Conservation (phyloP, 345 rosid species). For the Rhizophora mangle region DNA sequence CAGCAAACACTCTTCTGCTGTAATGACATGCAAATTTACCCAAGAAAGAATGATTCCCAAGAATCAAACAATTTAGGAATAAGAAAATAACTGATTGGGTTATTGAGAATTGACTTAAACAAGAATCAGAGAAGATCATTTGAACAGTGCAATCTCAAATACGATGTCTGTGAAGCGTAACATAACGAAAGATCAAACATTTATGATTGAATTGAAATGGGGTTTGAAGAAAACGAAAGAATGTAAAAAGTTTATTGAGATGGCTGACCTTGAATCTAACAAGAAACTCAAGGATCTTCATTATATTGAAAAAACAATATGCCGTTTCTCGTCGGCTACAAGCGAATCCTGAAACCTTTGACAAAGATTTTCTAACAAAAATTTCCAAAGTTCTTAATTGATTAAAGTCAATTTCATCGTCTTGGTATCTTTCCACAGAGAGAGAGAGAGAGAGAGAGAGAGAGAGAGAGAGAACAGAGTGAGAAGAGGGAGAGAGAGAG, state of each 20-base stretch:
- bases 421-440: not conserved
- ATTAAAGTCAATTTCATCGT: not conserved
- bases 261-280: conserved; percentile 1
- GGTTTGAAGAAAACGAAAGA: not conserved
- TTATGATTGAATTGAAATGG: not conserved
- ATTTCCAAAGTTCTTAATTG: not conserved
- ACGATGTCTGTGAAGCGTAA: too few species aligned
- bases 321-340: not conserved
- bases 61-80: not conserved
- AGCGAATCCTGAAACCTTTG: not conserved
- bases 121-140: too few species aligned
- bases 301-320: not conserved
- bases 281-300: not conserved
- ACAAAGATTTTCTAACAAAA: not conserved
- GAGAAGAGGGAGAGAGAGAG: not conserved
- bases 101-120: too few species aligned
- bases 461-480: not conserved
- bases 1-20: too few species aligned
- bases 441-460: not conserved
- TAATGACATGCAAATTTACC: not conserved
- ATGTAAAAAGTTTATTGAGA: not conserved
- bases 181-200: not conserved
- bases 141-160: too few species aligned
- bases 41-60: not conserved
- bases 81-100: too few species aligned